phyloP scores from a whole-genome alignment of 805 yeast genomes.

The Dipodascus albidus region DNA sequence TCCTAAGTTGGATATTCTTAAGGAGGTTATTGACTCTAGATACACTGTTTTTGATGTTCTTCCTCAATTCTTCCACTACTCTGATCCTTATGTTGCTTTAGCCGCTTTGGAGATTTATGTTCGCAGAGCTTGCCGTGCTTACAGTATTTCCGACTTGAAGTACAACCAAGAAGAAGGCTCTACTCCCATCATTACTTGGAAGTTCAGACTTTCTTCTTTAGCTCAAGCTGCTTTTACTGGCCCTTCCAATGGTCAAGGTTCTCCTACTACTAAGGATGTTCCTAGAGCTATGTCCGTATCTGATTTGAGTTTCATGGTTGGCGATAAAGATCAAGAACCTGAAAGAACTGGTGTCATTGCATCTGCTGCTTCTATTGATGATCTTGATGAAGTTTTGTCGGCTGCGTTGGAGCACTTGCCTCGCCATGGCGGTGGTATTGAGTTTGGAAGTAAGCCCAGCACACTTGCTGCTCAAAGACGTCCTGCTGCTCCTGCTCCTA shows the following conservation, averaged over 20 bases:
- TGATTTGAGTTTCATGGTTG: constrained; percentile 78
- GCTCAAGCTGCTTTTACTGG: constrained; percentile 66
- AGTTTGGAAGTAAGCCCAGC: constrained; percentile 26
- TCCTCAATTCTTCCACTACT: constrained; percentile 75
- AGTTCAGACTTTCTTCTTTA: constrained; percentile 70
- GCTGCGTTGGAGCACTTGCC: constrained; percentile 69
- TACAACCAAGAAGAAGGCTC: constrained; percentile 38
- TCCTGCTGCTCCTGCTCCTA: constrained; percentile 12
- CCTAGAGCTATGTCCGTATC: constrained; percentile 80
- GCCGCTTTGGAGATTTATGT: constrained; percentile 97
- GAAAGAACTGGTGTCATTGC: constrained; percentile 76
- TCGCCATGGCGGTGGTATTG: constrained; percentile 27
- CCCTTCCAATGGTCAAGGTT: constrained; percentile 18
- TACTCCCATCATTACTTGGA: constrained; percentile 74
- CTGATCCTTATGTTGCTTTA: constrained; percentile 79
- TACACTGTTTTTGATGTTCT: constrained; percentile 94
- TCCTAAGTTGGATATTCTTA: constrained; percentile 70
- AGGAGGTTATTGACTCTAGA: constrained; percentile 91
- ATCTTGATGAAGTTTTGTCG: constrained; percentile 69
- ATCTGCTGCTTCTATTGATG: constrained; percentile 76
- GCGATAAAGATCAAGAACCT: constrained; percentile 48
- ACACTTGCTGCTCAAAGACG: constrained; percentile 42
- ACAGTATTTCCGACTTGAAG: constrained; percentile 67
- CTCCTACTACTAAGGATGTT: constrained; percentile 11
- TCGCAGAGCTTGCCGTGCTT: constrained; percentile 95